Evolutionary conservation across 169 alveolate species (phyloP).

Genomic region (Babesia divergens): DNA sequence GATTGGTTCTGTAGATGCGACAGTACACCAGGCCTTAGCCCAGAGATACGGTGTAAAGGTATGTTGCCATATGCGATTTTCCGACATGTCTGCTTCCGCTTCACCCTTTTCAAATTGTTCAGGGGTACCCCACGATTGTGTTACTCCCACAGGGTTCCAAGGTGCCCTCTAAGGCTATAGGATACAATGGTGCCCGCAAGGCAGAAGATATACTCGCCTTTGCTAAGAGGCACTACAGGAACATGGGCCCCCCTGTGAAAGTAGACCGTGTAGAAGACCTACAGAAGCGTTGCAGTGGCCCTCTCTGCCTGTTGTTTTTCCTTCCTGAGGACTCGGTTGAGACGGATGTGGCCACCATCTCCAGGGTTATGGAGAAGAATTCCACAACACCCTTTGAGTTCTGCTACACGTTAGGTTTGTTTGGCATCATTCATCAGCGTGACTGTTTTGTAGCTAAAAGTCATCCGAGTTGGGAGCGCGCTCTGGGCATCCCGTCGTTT

Average conservation of each 20-base stretch:
- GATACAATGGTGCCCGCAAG: slow-evolving; percentile 47
- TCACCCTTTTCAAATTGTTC: neutral
- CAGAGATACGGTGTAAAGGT: slow-evolving; percentile 75
- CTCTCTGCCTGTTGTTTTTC: slow-evolving; percentile 58
- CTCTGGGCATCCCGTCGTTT: slow-evolving; percentile 16
- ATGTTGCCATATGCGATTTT: neutral
- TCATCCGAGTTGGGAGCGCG: slow-evolving; percentile 51
- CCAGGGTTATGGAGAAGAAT: slow-evolving; percentile 21
- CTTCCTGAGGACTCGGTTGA: slow-evolving; percentile 24
- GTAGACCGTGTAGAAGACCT: slow-evolving; percentile 31
- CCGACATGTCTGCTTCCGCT: slow-evolving; percentile 85
- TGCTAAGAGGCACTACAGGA: slow-evolving; percentile 41
- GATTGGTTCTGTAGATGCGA: slow-evolving; percentile 79
- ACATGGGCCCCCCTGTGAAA: slow-evolving; percentile 46
- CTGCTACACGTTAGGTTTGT: slow-evolving; percentile 51
- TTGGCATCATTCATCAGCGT: neutral
- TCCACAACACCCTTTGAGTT: slow-evolving; percentile 36
- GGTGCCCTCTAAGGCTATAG: slow-evolving; percentile 48
- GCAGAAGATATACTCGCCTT: slow-evolving; percentile 55
- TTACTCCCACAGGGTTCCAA: slow-evolving; percentile 77
- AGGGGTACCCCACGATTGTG: slow-evolving; percentile 71
- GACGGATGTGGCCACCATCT: slow-evolving; percentile 19
- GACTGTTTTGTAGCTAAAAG: slow-evolving; percentile 13
- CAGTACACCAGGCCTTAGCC: slow-evolving; percentile 69
- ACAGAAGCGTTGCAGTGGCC: slow-evolving; percentile 57